Conservation (phyloP, 495 filamentous ascomycete genomes). For the Rhypophila decipiens region DNA sequence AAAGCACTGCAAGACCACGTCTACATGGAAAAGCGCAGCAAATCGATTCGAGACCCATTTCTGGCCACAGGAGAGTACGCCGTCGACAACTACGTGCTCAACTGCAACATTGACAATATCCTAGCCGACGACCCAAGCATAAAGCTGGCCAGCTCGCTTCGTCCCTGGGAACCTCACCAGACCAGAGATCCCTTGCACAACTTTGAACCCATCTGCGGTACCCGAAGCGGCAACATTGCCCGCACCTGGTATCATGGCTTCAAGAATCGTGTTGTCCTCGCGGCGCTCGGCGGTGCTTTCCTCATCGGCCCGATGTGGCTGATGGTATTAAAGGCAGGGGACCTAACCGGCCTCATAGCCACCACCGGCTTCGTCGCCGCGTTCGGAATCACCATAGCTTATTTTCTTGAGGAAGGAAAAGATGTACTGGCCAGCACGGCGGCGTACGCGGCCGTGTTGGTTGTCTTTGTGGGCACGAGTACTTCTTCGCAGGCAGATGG, state of each 20-base stretch:
- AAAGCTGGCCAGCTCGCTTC: background rate
- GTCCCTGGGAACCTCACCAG: background rate
- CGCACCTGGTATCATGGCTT: background rate
- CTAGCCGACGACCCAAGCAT: background rate
- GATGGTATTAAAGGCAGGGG: background rate
- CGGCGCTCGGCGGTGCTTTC: slow-evolving; percentile 1
- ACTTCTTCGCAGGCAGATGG: too few relatives aligned
- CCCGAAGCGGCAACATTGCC: background rate
- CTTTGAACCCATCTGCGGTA: background rate
- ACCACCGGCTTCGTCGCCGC: slow-evolving; percentile 1
- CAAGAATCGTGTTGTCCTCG: background rate
- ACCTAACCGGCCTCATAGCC: background rate
- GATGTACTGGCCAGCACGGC: slow-evolving; percentile 3
- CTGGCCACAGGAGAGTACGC: background rate
- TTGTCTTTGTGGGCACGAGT: slow-evolving; percentile 7
- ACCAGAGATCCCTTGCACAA: too few relatives aligned
- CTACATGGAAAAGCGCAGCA: background rate
- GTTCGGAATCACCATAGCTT: slow-evolving; percentile 1
- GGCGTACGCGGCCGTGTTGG: slow-evolving; percentile 7
- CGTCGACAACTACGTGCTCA: background rate
- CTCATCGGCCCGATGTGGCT: slow-evolving; percentile 6
- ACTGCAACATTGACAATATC: background rate
- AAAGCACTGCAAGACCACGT: background rate
- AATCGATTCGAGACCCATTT: background rate
- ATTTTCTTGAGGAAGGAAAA: background rate